phyloP scores from a whole-genome alignment of 2,329 filamentous ascomycete species.

The Exophiala dermatitidis region DNA sequence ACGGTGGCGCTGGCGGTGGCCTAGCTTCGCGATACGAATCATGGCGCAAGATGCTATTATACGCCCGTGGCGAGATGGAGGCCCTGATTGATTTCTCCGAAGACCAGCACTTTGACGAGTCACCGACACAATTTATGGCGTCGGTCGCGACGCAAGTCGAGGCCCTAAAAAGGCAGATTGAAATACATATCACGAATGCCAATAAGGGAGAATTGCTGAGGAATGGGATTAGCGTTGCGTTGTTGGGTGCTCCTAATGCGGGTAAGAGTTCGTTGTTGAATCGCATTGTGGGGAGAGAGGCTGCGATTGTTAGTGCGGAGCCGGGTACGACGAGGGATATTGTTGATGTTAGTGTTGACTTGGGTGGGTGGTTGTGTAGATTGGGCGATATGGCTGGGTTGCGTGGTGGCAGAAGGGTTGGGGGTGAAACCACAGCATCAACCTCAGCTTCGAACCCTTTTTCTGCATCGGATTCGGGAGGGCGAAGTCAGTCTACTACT shows the following conservation, averaged over 20 bases:
- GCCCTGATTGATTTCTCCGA: slow-evolving; percentile 96
- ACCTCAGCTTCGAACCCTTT: not conserved
- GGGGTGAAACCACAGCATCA: not conserved
- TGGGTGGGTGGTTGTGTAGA: slow-evolving; percentile 84
- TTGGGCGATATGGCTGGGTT: slow-evolving; percentile 93
- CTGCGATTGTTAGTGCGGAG: slow-evolving; percentile 88
- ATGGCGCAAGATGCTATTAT: slow-evolving; percentile 71
- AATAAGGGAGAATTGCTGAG: slow-evolving; percentile 76
- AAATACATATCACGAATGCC: slow-evolving; percentile 65
- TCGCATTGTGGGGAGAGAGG: slow-evolving; percentile 78
- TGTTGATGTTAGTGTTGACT: slow-evolving; percentile 82
- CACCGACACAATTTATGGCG: slow-evolving; percentile 61
- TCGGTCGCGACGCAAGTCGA: slow-evolving; percentile 62
- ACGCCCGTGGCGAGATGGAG: slow-evolving; percentile 83
- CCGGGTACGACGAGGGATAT: slow-evolving; percentile 92
- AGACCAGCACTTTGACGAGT: slow-evolving; percentile 94
- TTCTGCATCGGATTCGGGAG: too few species aligned
- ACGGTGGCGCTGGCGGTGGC: slow-evolving; percentile 62
- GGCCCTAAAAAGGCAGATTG: slow-evolving; percentile 56
- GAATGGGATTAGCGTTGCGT: slow-evolving; percentile 74
- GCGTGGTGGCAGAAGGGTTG: slow-evolving; percentile 35
- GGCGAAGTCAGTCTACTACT: too few species aligned
- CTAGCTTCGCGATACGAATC: slow-evolving; percentile 70
- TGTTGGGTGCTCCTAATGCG: slow-evolving; percentile 86
- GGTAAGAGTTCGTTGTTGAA: slow-evolving; percentile 95